Evolutionary conservation across 2,329 filamentous ascomycete genomes (phyloP), one percentile per base, ranked within the genome.

Genomic region (Penicillium psychrosexuale): DNA sequence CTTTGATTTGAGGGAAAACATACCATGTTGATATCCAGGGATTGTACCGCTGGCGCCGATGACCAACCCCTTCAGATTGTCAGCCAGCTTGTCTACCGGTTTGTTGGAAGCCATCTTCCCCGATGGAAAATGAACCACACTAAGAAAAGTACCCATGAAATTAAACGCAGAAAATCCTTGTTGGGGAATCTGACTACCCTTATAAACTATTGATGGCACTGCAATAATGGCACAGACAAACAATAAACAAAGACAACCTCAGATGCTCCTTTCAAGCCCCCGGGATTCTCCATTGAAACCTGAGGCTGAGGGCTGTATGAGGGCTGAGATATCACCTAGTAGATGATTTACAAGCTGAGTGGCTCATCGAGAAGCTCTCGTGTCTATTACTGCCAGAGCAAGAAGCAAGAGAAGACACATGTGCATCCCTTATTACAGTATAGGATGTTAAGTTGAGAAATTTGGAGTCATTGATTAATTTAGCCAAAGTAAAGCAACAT

Each of bases 41-140:
- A 87, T 84, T 19, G 78, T 80, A 54, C 85, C 85, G 54, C 82
- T 84, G 30, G 86, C 68, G 30, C 78, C 80, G 28, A 88, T 74
- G 24, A 72, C 47, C 27, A 60, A 47, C 6, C 51, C 52, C 31
- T 60, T 53, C 50, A 56, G 19, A 8, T n/a, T n/a, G n/a, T 33
- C 34, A 19, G 22, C n/a, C 19, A 55, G 47, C 12, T 51, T 55
- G 8, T 53, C 49, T 22, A 42, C 37, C 1, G 8, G 38, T 5
- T 38, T 34, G 11, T 43, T 17, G 12, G 40, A 30, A 60, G 52
- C 15, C 39, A 42, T 47, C 6, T 17, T 51, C 2, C 4, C 15
- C 7, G 22, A 39, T 31, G 12, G 44, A 24, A 17, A 5, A 38
- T 3, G 3, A 33, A 13, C 3, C 8, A 2, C 30, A n/a, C 19